Evolutionary conservation across 345 rosid species (phyloP).

Genomic region (Citrus mangshanensis): DNA sequence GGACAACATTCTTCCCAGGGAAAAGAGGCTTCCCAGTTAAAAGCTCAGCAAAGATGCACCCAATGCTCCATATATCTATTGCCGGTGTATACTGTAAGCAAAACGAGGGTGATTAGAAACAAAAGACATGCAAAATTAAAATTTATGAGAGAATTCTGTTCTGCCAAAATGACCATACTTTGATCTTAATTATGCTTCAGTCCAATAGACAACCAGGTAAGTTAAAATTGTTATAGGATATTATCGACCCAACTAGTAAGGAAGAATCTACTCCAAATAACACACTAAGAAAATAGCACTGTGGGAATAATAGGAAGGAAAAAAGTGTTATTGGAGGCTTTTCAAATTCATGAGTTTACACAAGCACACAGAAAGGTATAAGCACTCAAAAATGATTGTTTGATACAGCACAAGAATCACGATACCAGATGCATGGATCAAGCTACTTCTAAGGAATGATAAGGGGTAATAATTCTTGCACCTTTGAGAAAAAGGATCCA

Average conservation of each 20-base stretch:
- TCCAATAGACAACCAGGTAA: not conserved
- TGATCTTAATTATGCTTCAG: not conserved
- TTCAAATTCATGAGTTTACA: not conserved
- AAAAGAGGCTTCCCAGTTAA: conserved; percentile 92
- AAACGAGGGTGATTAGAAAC: conserved; percentile 7
- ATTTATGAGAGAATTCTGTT: not conserved
- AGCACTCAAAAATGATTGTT: not conserved
- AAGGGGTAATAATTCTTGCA: conserved; percentile 24
- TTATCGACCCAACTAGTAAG: not conserved
- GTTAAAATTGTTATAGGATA: not conserved
- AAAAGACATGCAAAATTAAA: not conserved
- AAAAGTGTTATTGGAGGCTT: not conserved
- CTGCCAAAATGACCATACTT: not conserved
- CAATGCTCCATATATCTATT: conserved; percentile 95
- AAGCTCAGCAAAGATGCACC: conserved; percentile 96
- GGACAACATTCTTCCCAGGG: conserved; percentile 97
- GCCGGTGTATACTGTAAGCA: conserved; percentile 88
- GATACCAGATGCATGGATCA: conserved; percentile 17
- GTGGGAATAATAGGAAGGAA: not conserved
- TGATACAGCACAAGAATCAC: conserved; percentile 2
- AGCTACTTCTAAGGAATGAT: conserved; percentile 26
- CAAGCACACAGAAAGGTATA: not conserved
- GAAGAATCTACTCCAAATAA: not conserved
- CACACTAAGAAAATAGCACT: not conserved
- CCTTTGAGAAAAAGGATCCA: conserved; percentile 98